Evolutionary conservation across 2,329 filamentous ascomycete species (phyloP).

Genomic region (Xylariaceae sp.): DNA sequence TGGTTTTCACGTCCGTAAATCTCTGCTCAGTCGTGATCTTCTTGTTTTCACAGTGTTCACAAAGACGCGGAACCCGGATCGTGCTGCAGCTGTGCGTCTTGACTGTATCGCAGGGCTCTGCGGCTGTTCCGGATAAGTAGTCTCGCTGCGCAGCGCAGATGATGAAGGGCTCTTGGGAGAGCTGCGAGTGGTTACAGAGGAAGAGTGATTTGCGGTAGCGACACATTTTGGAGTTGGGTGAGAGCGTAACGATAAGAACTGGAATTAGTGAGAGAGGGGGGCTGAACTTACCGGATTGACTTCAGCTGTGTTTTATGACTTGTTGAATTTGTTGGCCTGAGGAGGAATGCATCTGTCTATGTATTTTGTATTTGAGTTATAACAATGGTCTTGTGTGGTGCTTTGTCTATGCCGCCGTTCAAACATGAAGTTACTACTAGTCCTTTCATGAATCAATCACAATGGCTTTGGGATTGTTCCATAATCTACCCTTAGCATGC

Average conservation of each 20-base stretch:
- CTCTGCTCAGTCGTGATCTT: slow-evolving; percentile 18
- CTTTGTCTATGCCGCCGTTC: too few relatives aligned
- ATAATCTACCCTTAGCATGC: too few relatives aligned
- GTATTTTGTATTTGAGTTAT: neutral
- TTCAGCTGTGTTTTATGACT: too few relatives aligned
- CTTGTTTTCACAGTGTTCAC: slow-evolving; percentile 26
- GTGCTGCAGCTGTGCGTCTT: slow-evolving; percentile 32
- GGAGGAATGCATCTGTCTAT: too few relatives aligned
- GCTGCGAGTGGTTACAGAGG: slow-evolving; percentile 38
- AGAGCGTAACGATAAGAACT: neutral
- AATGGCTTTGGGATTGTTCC: too few relatives aligned
- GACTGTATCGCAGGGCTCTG: slow-evolving; percentile 28
- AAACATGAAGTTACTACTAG: too few relatives aligned
- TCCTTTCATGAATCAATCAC: slow-evolving; percentile 6
- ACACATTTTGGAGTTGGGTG: slow-evolving; percentile 34
- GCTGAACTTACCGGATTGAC: too few relatives aligned
- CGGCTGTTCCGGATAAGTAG: slow-evolving; percentile 10
- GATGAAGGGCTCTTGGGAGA: slow-evolving; percentile 16
- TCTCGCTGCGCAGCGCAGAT: slow-evolving; percentile 29
- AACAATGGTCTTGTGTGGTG: neutral
- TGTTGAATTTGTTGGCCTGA: too few relatives aligned
- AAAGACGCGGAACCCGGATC: slow-evolving; percentile 24
- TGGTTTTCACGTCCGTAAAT: slow-evolving; percentile 22
- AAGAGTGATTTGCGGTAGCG: slow-evolving; percentile 35
- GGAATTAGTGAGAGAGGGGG: neutral